phyloP scores from a whole-genome alignment of 352 stramenopile species.

The Pythium coloratum region DNA sequence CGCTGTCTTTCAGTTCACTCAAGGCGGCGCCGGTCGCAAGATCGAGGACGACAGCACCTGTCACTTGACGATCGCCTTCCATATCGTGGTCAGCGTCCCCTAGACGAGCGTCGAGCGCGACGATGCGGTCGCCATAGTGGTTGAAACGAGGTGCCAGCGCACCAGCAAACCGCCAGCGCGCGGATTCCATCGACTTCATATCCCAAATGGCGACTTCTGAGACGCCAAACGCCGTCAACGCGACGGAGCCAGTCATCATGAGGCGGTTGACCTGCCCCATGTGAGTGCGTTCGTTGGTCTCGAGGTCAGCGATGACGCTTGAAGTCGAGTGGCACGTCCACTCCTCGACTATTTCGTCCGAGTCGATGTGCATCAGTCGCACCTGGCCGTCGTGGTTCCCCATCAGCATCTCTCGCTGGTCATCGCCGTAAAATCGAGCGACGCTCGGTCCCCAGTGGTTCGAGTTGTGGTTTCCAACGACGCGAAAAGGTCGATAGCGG shows the following conservation, averaged over 20 bases:
- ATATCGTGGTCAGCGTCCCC: conserved; percentile 37
- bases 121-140: conserved; percentile 72
- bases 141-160: conserved; percentile 71
- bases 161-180: conserved; percentile 67
- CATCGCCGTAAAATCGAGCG: conserved; percentile 60
- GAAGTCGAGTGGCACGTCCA: conserved; percentile 76
- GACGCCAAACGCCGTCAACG: conserved; percentile 46
- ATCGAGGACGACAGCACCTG: conserved; percentile 66
- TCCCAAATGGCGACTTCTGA: conserved; percentile 79
- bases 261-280: conserved; percentile 53
- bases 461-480: conserved; percentile 51
- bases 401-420: conserved; percentile 70
- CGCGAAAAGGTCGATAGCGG: conserved; percentile 68
- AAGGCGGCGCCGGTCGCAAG: conserved; percentile 62
- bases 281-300: conserved; percentile 66
- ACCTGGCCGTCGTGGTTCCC: conserved; percentile 76
- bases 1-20: conserved; percentile 59
- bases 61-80: conserved; percentile 32
- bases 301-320: conserved; percentile 63
- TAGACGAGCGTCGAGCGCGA: conserved; percentile 56
- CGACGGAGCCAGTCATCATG: conserved; percentile 54
- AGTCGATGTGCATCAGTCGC: conserved; percentile 55
- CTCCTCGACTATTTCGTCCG: conserved; percentile 64
- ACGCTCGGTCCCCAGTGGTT: conserved; percentile 62
- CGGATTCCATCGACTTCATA: conserved; percentile 53